Percentiles rank a stretch among this genome's conserved stretches.
These are phyloP conservation scores for Barnettozyma sp. DNA, from an alignment of 805 yeast genomes.

Conservation along the genomic window DNA sequence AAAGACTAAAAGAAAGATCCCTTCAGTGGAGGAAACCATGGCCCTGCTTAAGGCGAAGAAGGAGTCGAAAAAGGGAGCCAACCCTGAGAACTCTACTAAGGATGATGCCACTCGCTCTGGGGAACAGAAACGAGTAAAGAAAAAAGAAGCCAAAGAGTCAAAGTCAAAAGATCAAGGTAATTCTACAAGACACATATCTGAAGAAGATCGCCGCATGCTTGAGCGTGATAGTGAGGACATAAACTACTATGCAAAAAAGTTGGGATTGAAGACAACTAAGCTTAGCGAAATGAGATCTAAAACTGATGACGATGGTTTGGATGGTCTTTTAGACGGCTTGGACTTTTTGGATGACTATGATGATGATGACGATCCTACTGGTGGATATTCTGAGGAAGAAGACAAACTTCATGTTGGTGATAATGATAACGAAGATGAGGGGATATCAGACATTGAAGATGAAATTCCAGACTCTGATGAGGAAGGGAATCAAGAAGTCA, in stretches of 20 bases:
- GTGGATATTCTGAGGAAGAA: constrained; percentile 15
- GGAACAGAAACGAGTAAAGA: no score
- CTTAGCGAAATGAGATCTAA: constrained; percentile 38
- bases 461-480: constrained; percentile 24
- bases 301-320: constrained; percentile 65
- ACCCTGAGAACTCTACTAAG: no score
- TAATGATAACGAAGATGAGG: no score
- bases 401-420: no score
- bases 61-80: constrained; percentile 18
- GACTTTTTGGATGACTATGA: constrained; percentile 35
- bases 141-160: neutral
- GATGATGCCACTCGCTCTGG: no score
- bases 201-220: constrained; percentile 42
- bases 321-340: constrained; percentile 72
- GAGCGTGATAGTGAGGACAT: constrained; percentile 70
- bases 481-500: constrained; percentile 16
- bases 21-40: constrained; percentile 30
- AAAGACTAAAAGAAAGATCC: no score
- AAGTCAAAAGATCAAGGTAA: constrained; percentile 10
- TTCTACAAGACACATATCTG: constrained; percentile 23
- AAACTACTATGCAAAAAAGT: constrained; percentile 72
- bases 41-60: constrained; percentile 28
- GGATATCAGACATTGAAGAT: no score
- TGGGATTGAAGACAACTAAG: constrained; percentile 58
- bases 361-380: constrained; percentile 20